A percentile compares a stretch with the other conserved stretches of the same genome.
phyloP scores from a whole-genome alignment of 2,329 filamentous ascomycete genomes.

The Lomentospora prolificans region DNA sequence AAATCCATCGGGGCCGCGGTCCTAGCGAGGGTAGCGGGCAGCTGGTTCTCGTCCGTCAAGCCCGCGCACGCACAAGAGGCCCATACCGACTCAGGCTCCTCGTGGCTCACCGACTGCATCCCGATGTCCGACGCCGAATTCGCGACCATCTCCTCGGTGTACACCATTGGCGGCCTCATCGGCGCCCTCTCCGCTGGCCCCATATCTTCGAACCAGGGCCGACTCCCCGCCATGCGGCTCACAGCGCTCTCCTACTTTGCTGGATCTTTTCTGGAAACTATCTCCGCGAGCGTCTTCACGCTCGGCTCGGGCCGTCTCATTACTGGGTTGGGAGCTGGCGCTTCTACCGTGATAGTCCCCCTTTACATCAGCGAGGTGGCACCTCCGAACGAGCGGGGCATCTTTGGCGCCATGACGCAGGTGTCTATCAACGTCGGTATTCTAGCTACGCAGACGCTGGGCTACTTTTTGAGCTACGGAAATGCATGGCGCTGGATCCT shows the following conservation, averaged over 20 bases:
- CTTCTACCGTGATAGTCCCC: slow-evolving; percentile 84
- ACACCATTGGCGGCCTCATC: slow-evolving; percentile 77
- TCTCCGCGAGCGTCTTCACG: slow-evolving; percentile 56
- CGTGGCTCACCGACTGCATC: slow-evolving; percentile 63
- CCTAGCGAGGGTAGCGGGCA: slow-evolving; percentile 17
- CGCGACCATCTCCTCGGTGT: slow-evolving; percentile 80
- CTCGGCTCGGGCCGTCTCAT: slow-evolving; percentile 68
- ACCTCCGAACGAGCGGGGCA: slow-evolving; percentile 61
- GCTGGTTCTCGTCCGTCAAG: slow-evolving; percentile 19
- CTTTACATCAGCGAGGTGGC: slow-evolving; percentile 91
- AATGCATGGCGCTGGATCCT: slow-evolving; percentile 78
- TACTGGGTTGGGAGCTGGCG: slow-evolving; percentile 76
- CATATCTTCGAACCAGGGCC: slow-evolving; percentile 66
- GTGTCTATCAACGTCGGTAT: slow-evolving; percentile 92
- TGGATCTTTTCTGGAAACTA: slow-evolving; percentile 66
- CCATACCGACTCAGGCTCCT: slow-evolving; percentile 10
- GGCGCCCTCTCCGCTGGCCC: slow-evolving; percentile 76
- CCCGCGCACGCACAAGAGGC: slow-evolving; percentile 15
- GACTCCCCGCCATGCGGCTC: slow-evolving; percentile 65
- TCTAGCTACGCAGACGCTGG: slow-evolving; percentile 69
- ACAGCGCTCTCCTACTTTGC: slow-evolving; percentile 67
- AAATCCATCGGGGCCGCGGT: slow-evolving; percentile 25
- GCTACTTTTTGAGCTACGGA: slow-evolving; percentile 76
- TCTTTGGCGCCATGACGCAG: slow-evolving; percentile 81
- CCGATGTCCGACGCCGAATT: slow-evolving; percentile 76